These are phyloP conservation scores for Penicillium freii DNA, from an alignment of 2,329 filamentous ascomycete genomes.

Conservation along the genomic window DNA sequence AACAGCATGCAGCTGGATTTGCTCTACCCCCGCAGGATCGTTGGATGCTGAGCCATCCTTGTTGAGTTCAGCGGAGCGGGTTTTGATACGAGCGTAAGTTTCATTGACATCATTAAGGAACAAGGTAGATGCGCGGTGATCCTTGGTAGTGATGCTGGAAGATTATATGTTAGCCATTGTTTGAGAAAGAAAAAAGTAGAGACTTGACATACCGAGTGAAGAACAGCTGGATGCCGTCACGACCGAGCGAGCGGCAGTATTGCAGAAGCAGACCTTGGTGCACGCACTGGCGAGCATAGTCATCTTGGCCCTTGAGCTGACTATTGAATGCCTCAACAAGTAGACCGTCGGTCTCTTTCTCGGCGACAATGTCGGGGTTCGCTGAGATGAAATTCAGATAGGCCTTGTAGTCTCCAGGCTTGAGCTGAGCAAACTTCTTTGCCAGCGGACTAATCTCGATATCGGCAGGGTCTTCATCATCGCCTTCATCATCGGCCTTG, in stretches of 20 bases:
- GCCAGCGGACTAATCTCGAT: slow-evolving; percentile 74
- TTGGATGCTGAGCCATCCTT: slow-evolving; percentile 56
- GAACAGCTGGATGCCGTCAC: slow-evolving; percentile 85
- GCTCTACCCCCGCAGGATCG: slow-evolving; percentile 70
- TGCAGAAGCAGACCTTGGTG: slow-evolving; percentile 91
- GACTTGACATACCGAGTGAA: slow-evolving; percentile 69
- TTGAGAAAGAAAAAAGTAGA: neutral
- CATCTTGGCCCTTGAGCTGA: slow-evolving; percentile 69
- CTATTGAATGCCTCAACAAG: slow-evolving; percentile 89
- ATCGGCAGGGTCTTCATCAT: slow-evolving; percentile 65
- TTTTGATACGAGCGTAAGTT: slow-evolving; percentile 80
- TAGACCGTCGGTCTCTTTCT: slow-evolving; percentile 86
- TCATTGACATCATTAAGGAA: slow-evolving; percentile 91
- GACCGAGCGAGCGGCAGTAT: slow-evolving; percentile 87
- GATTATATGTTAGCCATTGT: slow-evolving; percentile 10
- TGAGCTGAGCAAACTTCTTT: slow-evolving; percentile 79
- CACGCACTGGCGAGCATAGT: slow-evolving; percentile 75
- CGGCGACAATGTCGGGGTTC: slow-evolving; percentile 74
- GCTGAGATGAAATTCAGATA: slow-evolving; percentile 74
- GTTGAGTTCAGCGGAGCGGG: slow-evolving; percentile 70
- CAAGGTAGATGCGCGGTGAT: slow-evolving; percentile 84
- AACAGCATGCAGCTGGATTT: slow-evolving; percentile 95
- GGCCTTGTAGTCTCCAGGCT: slow-evolving; percentile 68
- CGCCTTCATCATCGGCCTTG: slow-evolving; percentile 54
- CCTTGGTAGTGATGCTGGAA: slow-evolving; percentile 71